Evolutionary conservation across 176 grass and related monocot genomes (phyloP).

Genomic region (Saccharum spontaneum): DNA sequence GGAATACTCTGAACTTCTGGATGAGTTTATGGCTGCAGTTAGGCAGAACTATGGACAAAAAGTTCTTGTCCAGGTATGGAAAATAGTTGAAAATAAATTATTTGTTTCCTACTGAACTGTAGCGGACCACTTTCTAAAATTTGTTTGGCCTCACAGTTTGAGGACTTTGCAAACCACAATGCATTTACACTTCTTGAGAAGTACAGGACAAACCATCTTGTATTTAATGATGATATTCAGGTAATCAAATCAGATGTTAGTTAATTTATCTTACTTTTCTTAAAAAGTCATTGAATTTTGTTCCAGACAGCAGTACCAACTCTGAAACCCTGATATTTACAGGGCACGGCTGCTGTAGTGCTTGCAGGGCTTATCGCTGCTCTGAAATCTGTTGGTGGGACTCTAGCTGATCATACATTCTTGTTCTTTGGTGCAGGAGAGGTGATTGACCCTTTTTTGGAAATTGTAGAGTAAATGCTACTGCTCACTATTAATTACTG

Average conservation of each 20-base stretch:
- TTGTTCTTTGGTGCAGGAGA: conserved; percentile 96
- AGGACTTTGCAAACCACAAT: conserved; percentile 94
- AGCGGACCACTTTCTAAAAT: not conserved
- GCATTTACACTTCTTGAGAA: conserved; percentile 89
- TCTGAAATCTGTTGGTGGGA: conserved; percentile 65
- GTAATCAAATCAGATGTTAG: conserved; percentile 25
- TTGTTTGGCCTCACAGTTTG: conserved; percentile 54
- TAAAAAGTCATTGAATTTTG: conserved; percentile 12
- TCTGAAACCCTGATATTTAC: conserved; percentile 18
- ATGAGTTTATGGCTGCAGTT: conserved; percentile 88
- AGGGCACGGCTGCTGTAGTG: conserved; percentile 91
- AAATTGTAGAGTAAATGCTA: not conserved
- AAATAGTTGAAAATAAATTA: not conserved
- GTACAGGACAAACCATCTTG: conserved; percentile 77
- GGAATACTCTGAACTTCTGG: conserved; percentile 75
- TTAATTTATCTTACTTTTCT: not conserved
- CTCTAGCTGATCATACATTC: conserved; percentile 76
- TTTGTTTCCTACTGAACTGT: not conserved
- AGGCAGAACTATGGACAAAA: conserved; percentile 95
- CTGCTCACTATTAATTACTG: not conserved
- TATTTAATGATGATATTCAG: conserved; percentile 99
- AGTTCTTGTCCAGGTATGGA: conserved; percentile 78
- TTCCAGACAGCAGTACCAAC: not conserved
- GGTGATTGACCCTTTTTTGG: conserved; percentile 36
- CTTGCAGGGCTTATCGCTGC: conserved; percentile 77